Evolutionary conservation across 495 filamentous ascomycete species (phyloP).

Genomic region (Tuber calosporum): DNA sequence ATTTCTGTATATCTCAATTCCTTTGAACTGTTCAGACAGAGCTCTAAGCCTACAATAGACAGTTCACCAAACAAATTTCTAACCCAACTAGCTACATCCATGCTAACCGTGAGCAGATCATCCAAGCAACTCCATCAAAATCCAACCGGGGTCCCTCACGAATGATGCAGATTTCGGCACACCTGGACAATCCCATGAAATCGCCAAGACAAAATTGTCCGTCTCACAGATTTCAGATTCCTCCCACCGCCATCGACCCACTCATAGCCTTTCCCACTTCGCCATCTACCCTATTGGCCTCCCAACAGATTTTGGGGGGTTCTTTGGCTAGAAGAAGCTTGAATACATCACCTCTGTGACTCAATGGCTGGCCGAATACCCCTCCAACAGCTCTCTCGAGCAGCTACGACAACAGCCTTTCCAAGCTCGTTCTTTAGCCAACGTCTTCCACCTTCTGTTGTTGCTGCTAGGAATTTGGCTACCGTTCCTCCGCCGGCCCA

Average conservation of each 20-base stretch:
- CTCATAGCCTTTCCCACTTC: not conserved
- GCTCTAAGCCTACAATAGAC: not conserved
- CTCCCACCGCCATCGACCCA: not conserved
- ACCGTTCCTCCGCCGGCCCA: constrained; percentile 16
- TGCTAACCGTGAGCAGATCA: not conserved
- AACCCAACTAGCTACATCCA: not conserved
- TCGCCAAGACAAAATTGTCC: not conserved
- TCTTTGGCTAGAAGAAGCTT: not conserved
- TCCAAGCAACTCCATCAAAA: not conserved
- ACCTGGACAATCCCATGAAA: not conserved
- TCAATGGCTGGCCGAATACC: constrained; percentile 28
- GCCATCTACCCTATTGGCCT: not conserved
- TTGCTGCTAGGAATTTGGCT: constrained; percentile 20
- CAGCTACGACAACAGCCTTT: constrained; percentile 3
- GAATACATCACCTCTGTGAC: not conserved
- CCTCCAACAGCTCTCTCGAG: constrained; percentile 19
- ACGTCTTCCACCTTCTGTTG: constrained; percentile 9
- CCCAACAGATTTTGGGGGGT: not conserved
- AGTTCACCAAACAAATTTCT: not conserved
- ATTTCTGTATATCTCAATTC: not conserved
- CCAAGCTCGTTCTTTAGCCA: constrained; percentile 31
- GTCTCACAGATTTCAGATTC: not conserved
- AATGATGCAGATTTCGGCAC: not conserved
- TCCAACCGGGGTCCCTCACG: not conserved
- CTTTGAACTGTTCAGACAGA: not conserved